Conservation (phyloP, 495 filamentous ascomycete species). For the Cladorrhinum samala region DNA sequence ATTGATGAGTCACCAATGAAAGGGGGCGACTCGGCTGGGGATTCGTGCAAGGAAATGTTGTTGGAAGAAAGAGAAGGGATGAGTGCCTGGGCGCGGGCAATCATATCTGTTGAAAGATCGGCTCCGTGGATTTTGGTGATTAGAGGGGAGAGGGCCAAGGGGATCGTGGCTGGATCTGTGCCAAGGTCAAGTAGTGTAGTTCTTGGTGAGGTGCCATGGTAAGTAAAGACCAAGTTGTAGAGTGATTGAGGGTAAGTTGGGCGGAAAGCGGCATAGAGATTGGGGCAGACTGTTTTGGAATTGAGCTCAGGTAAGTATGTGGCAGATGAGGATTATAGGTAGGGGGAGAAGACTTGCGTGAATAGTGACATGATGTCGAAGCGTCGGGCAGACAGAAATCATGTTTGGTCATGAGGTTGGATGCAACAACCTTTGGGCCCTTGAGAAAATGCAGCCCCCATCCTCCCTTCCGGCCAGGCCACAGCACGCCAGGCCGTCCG, state of each 20-base stretch:
- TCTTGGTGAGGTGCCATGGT: slow-evolving; percentile 32
- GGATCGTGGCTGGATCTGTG: slow-evolving; percentile 53
- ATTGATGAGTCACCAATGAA: slow-evolving; percentile 42
- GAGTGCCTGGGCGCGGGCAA: slow-evolving; percentile 44
- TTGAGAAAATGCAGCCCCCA: no score
- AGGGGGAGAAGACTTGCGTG: slow-evolving; percentile 37
- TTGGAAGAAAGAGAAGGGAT: slow-evolving; percentile 26
- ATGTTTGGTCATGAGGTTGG: no score
- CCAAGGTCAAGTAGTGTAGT: slow-evolving; percentile 53
- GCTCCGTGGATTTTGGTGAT: slow-evolving; percentile 48
- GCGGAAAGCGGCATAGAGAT: slow-evolving; percentile 54
- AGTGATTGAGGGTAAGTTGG: slow-evolving; percentile 54
- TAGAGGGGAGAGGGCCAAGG: slow-evolving; percentile 44
- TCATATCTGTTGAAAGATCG: slow-evolving; percentile 56
- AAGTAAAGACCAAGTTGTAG: slow-evolving; percentile 49
- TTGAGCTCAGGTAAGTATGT: slow-evolving; percentile 37
- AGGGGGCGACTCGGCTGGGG: slow-evolving; percentile 45
- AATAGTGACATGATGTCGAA: slow-evolving; percentile 17
- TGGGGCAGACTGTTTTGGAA: neutral
- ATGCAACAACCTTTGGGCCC: no score
- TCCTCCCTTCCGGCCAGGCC: no score
- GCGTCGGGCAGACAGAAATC: no score
- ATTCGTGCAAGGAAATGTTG: slow-evolving; percentile 42
- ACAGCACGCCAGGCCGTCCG: no score
- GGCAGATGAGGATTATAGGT: no score